Conservation (phyloP, 2,329 filamentous ascomycete species). For the Phialemoniopsis sp. region DNA sequence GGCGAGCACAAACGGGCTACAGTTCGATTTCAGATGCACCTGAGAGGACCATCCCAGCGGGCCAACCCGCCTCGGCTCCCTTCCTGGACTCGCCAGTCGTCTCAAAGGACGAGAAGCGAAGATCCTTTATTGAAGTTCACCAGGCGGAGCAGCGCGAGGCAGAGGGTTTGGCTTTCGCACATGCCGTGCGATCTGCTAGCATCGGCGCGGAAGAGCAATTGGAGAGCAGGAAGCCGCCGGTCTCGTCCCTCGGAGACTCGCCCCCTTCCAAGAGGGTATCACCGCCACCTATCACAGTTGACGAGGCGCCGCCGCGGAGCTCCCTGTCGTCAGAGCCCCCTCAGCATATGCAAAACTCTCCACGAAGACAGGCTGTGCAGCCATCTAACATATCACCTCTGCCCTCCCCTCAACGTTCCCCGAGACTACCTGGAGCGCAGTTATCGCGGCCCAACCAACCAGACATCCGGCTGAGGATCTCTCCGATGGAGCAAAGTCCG, state of each 20-base stretch:
- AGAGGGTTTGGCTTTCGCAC: slow-evolving; percentile 55
- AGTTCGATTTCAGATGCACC: slow-evolving; percentile 21
- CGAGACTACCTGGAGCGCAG: neutral
- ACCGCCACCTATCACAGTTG: too few species aligned
- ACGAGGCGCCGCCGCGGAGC: too few species aligned
- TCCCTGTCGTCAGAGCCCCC: too few species aligned
- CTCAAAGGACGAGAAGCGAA: slow-evolving; percentile 46
- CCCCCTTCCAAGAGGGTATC: too few species aligned
- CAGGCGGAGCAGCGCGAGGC: slow-evolving; percentile 57
- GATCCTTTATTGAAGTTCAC: slow-evolving; percentile 54
- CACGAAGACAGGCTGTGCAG: too few species aligned
- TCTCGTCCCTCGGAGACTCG: too few species aligned
- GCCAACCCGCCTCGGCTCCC: slow-evolving; percentile 19
- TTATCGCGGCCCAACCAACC: neutral
- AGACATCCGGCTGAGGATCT: slow-evolving; percentile 11
- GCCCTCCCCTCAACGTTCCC: neutral
- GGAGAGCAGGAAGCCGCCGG: slow-evolving; percentile 8
- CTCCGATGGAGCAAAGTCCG: slow-evolving; percentile 34
- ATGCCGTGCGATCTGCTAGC: slow-evolving; percentile 35
- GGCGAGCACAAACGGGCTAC: slow-evolving; percentile 54
- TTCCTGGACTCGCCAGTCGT: slow-evolving; percentile 27
- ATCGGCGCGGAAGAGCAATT: slow-evolving; percentile 20
- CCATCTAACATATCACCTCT: neutral
- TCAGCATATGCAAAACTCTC: too few species aligned
- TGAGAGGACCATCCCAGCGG: slow-evolving; percentile 22